phyloP scores from a whole-genome alignment of 768 basidiomycete genomes.

The Tricholoma flavovirens region DNA sequence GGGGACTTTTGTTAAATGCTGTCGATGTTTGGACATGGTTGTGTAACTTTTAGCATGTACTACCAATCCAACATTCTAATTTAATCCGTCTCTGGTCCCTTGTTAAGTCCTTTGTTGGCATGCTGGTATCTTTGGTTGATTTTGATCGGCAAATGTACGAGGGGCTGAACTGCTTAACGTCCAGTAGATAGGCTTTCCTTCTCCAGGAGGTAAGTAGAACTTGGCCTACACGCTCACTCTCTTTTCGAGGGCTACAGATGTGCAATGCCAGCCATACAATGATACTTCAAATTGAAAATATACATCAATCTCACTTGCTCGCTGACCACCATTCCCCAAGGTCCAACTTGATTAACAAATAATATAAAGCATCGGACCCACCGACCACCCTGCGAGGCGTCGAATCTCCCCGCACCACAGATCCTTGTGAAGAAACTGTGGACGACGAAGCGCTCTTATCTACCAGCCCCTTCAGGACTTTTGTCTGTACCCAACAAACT shows the following conservation, averaged over 20 bases:
- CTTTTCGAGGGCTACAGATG: too few relatives aligned
- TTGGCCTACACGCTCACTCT: too few relatives aligned
- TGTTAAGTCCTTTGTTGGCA: not conserved
- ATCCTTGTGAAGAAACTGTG: slow-evolving; percentile 17
- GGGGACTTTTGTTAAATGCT: not conserved
- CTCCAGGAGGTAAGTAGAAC: too few relatives aligned
- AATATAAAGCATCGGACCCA: slow-evolving; percentile 48
- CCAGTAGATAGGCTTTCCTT: too few relatives aligned
- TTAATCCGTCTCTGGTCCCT: not conserved
- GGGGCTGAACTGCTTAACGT: not conserved
- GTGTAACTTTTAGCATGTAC: slow-evolving; percentile 1
- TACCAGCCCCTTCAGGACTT: slow-evolving; percentile 46
- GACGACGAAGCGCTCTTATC: slow-evolving; percentile 41
- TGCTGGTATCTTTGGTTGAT: not conserved
- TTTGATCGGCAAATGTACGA: too few relatives aligned
- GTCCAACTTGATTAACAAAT: slow-evolving; percentile 50
- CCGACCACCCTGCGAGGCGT: slow-evolving; percentile 32
- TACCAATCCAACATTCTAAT: slow-evolving; percentile 3
- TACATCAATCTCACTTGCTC: not conserved
- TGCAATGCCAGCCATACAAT: not conserved
- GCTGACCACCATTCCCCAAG: slow-evolving; percentile 54
- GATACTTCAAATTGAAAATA: not conserved
- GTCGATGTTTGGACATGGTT: not conserved
- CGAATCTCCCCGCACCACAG: slow-evolving; percentile 21
- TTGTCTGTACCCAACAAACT: slow-evolving; percentile 34